Conservation (phyloP, 352 stramenopile species). For the Pythium dissimile region DNA sequence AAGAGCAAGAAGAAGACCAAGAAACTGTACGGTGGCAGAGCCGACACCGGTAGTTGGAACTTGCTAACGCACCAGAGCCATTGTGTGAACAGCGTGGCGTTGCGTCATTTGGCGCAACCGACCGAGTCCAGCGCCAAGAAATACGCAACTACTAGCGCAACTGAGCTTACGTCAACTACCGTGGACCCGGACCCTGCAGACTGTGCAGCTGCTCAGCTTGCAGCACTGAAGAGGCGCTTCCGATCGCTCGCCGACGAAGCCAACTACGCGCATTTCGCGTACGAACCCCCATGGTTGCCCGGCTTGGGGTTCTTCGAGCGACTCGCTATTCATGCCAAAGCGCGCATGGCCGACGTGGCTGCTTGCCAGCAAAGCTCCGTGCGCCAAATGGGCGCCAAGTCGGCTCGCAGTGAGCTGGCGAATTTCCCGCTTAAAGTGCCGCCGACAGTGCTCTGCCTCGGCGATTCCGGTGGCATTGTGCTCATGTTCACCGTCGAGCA, state of each 20-base stretch:
- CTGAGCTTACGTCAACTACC: neutral
- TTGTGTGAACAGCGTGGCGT: constrained; percentile 13
- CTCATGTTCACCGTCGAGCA: constrained; percentile 19
- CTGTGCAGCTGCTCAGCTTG: neutral
- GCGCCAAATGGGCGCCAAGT: neutral
- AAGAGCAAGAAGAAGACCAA: constrained; percentile 29
- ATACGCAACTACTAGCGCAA: constrained; percentile 25
- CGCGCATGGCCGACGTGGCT: neutral
- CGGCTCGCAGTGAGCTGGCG: constrained; percentile 8
- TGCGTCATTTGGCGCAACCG: constrained; percentile 39
- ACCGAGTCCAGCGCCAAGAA: constrained; percentile 52
- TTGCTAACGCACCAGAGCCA: no score
- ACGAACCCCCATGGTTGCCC: constrained; percentile 29
- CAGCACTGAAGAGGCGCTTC: constrained; percentile 28
- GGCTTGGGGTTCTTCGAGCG: constrained; percentile 49
- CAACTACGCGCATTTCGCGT: constrained; percentile 37
- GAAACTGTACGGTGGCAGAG: constrained; percentile 1
- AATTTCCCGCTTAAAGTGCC: constrained; percentile 27
- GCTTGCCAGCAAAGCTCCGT: constrained; percentile 13
- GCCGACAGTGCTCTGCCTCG: constrained; percentile 17
- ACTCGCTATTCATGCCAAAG: constrained; percentile 26
- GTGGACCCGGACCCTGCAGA: neutral
- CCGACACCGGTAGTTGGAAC: no score
- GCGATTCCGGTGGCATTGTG: neutral
- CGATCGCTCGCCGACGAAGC: constrained; percentile 36